Evolutionary conservation across 176 grass and related monocot genomes (phyloP).

Genomic region (Puya raimondii): DNA sequence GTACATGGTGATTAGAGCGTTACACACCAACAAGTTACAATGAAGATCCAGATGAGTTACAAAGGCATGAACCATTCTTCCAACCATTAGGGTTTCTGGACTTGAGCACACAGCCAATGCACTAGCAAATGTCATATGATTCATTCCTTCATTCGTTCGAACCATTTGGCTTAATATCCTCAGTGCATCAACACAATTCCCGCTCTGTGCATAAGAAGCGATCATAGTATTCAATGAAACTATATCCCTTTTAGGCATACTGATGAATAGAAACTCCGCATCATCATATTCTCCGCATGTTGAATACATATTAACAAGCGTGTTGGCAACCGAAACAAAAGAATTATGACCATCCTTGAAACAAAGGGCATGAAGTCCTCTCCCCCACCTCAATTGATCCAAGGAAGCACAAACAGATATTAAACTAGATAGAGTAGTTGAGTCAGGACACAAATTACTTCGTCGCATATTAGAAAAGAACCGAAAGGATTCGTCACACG

Average conservation of each 20-base stretch:
- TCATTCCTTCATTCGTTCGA: slow-evolving; percentile 32
- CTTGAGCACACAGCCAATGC: slow-evolving; percentile 48
- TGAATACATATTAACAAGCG: slow-evolving; percentile 47
- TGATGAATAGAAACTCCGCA: slow-evolving; percentile 43
- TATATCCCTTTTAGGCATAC: slow-evolving; percentile 47
- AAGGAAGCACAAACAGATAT: slow-evolving; percentile 27
- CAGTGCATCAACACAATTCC: slow-evolving; percentile 30
- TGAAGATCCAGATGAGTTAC: slow-evolving; percentile 38
- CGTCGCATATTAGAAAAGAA: slow-evolving; percentile 35
- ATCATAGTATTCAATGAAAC: slow-evolving; percentile 89
- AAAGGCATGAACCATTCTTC: slow-evolving; percentile 64
- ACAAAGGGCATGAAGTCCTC: slow-evolving; percentile 47
- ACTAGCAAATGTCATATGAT: slow-evolving; percentile 65
- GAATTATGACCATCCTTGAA: slow-evolving; percentile 23
- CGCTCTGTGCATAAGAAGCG: slow-evolving; percentile 41
- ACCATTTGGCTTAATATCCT: slow-evolving; percentile 30
- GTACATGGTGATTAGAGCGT: slow-evolving; percentile 65
- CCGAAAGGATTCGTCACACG: slow-evolving; percentile 32
- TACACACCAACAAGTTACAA: slow-evolving; percentile 35
- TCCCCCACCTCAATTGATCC: slow-evolving; percentile 36
- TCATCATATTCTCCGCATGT: slow-evolving; percentile 24
- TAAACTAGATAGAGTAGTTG: slow-evolving; percentile 27
- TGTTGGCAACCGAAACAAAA: slow-evolving; percentile 30
- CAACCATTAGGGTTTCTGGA: slow-evolving; percentile 38
- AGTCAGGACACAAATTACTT: slow-evolving; percentile 19